Conservation (phyloP, 2,329 filamentous ascomycete genomes). For the Fusarium camptoceras region DNA sequence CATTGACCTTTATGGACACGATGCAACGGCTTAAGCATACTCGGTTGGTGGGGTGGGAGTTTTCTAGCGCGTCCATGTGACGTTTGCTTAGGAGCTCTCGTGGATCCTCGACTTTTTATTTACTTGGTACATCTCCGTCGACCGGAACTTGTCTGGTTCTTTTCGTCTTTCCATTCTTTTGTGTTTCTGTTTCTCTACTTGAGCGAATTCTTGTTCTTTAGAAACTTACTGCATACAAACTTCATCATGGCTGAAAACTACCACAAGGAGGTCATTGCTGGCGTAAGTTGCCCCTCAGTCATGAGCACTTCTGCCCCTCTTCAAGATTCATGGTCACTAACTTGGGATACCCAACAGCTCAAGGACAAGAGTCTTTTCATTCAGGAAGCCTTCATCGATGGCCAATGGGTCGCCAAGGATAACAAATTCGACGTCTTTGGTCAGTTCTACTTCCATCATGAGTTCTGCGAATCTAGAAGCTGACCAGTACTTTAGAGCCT, state of each 20-base stretch:
- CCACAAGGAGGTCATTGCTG: slow-evolving; percentile 46
- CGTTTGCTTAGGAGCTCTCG: slow-evolving; percentile 35
- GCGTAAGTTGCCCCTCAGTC: slow-evolving; percentile 41
- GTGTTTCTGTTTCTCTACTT: neutral
- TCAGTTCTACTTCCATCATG: slow-evolving; percentile 24
- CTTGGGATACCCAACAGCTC: slow-evolving; percentile 29
- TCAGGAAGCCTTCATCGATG: slow-evolving; percentile 47
- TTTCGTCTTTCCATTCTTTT: slow-evolving; percentile 3
- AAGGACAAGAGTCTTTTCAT: slow-evolving; percentile 47
- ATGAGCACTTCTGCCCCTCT: slow-evolving; percentile 22
- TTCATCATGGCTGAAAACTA: slow-evolving; percentile 45
- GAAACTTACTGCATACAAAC: neutral
- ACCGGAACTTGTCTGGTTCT: slow-evolving; percentile 12
- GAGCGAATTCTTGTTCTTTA: slow-evolving; percentile 14
- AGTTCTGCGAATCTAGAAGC: neutral
- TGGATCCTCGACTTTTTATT: slow-evolving; percentile 31
- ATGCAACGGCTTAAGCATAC: slow-evolving; percentile 4
- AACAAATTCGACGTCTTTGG: slow-evolving; percentile 48
- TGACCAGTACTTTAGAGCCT: slow-evolving; percentile 36
- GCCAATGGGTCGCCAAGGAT: slow-evolving; percentile 47
- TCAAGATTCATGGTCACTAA: slow-evolving; percentile 20
- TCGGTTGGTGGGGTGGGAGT: slow-evolving; percentile 35
- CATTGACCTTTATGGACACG: slow-evolving; percentile 6
- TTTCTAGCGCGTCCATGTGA: slow-evolving; percentile 42
- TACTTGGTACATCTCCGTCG: slow-evolving; percentile 11